phyloP scores from a whole-genome alignment of 176 grass and related monocot genomes.

The Avena eriantha region DNA sequence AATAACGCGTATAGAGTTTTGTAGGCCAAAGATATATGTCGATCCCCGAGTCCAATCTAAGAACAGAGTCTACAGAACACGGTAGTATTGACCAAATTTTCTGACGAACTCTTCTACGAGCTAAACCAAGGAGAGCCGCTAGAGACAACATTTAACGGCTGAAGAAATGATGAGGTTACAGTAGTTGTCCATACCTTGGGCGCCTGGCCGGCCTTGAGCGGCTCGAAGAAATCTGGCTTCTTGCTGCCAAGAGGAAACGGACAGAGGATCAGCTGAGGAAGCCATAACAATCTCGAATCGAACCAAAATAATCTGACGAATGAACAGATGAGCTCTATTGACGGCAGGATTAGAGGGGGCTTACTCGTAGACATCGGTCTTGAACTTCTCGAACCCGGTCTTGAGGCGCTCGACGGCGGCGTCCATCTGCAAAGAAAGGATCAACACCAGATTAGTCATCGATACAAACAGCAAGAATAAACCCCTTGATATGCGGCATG shows the following conservation, averaged over 20 bases:
- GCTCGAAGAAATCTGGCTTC: conserved; percentile 74
- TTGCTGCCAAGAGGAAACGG: conserved; percentile 55
- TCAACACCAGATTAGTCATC: background rate
- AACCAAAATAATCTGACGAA: background rate
- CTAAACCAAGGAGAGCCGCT: background rate
- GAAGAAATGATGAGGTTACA: background rate
- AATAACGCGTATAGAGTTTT: background rate
- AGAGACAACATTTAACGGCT: background rate
- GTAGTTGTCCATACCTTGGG: conserved; percentile 60
- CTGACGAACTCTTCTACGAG: background rate
- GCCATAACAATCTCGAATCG: background rate
- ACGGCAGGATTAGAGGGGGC: background rate
- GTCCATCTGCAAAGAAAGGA: conserved; percentile 63
- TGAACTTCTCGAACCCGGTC: conserved; percentile 81
- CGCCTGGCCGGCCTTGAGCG: conserved; percentile 67
- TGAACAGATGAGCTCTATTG: background rate
- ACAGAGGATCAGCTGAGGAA: background rate
- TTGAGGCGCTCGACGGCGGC: conserved; percentile 62
- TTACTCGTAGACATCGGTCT: conserved; percentile 82
- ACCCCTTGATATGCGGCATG: background rate
- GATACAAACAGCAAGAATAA: background rate
- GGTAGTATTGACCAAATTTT: background rate
- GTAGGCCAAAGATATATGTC: conserved; percentile 1
- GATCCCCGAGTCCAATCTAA: background rate
- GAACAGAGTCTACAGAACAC: too few relatives aligned